Base-by-base conservation (phyloP, 768 basidiomycete genomes). In the Leucocoprinus sp. region DNA sequence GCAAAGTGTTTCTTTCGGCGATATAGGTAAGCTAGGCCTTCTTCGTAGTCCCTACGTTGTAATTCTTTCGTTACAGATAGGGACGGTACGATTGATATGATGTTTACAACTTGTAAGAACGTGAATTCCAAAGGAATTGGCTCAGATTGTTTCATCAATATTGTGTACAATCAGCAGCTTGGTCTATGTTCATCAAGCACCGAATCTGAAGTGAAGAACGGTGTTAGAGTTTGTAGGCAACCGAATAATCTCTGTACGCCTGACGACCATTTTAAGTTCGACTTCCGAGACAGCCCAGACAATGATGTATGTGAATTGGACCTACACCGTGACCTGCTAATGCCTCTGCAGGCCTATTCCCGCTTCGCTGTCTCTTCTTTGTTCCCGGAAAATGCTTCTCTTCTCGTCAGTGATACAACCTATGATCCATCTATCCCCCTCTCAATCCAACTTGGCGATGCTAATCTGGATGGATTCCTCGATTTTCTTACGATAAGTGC, bases 31-130 rank as follows among this genome's bases (percentile, higher is more conserved):
- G 70, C 62, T 31, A 28, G 15, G 11, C 12, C 19, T 23, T 24
- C 33, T 2, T 48, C n/a, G n/a, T n/a, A n/a, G 42, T 42, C 17
- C 5, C 43, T 24, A 37, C n/a, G 31, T 15, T 26, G 4, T 27
- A 3, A 7, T n/a, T 47, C 22, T 50, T 44, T 29, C 49, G 33
- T 21, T 41, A 2, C 49, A 86, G 93, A 98, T 57, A 81, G 96
- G 5, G 96, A 98, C 55, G 96, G 96, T 1, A 93, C 95, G 0
- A 86, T 98, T 24, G 96, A 98, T 60, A 80, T 98, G 74, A 72
- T 99, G 36, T 91, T 97, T 57, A 76, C 89, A 0, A 86, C 86
- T 0, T 99, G 96, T 59, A 64, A 69, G 0, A 75, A 71, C 2
- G 77, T 88, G 0, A 59, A 68, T 1, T 68, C 73, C 1, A 78